Evolutionary conservation across 2,329 filamentous ascomycete genomes (phyloP), one percentile per base, ranked within the genome.

Genomic region (Paraphoma sp.): DNA sequence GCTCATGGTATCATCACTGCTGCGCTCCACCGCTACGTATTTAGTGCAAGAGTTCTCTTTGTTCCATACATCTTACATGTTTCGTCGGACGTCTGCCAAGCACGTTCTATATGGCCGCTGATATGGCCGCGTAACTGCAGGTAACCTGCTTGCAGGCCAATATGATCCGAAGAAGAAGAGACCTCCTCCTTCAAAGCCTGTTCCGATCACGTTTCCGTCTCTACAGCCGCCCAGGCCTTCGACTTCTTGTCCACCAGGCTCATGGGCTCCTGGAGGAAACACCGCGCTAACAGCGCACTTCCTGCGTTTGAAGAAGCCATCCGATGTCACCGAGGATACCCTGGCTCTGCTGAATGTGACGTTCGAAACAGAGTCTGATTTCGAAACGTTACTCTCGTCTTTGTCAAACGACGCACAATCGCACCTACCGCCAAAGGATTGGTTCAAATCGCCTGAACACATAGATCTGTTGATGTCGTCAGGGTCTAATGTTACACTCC

Each of bases 201-300:
- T 79, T 28, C 79, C 80, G 17, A 75, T 85, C 45, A 82, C 82
- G 51, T 86, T 86, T 62, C 84, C 84, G 31, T 67, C 69, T 51
- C 80, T 82, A 58, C 63, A 70, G 29, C 78, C 80, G 33, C 75
- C 78, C 28, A 48, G 63, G 30, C 70, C 72, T 14, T 72, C 66
- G 43, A 51, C 47, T 51, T 45, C 59, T 45, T 57, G 53, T 42
- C 59, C 69, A 64, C 62, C 69, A 36, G 56, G 65, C 8, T 52
- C 75, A 56, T 78, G 78, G 67, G 69, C 74, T 43, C 67, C 16
- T 12, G 69, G 9, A 71, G 59, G 41, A 74, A 59, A 63, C 80
- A 9, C 67, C n/a, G 73, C 82, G 12, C 74, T 83, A 46, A 68
- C 76, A 51, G 65, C 76, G 18, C 76, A 85, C 38, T 82, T 83